phyloP scores from a whole-genome alignment of 2,329 filamentous ascomycete genomes.

The Coleophoma crateriformis region DNA sequence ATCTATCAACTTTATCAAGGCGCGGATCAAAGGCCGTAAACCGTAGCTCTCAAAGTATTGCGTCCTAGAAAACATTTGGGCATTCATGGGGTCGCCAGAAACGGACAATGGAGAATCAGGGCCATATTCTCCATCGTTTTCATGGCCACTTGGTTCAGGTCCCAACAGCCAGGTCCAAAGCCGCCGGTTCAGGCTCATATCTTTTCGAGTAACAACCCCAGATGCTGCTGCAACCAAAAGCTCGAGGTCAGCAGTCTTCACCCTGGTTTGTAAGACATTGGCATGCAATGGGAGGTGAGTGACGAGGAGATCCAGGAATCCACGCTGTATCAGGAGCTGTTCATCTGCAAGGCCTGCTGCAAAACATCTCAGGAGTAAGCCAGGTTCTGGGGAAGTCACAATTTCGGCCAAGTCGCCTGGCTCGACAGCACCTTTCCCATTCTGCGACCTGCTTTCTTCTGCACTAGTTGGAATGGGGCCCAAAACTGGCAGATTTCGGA shows the following conservation, averaged over 20 bases:
- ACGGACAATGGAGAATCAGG: slow-evolving; percentile 36
- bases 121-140: slow-evolving; percentile 36
- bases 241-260: slow-evolving; percentile 72
- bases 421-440: slow-evolving; percentile 31
- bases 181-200: slow-evolving; percentile 93
- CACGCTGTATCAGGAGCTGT: slow-evolving; percentile 86
- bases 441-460: slow-evolving; percentile 20
- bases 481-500: slow-evolving; percentile 71
- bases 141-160: slow-evolving; percentile 50
- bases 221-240: slow-evolving; percentile 75
- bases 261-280: slow-evolving; percentile 68
- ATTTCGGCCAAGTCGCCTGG: slow-evolving; percentile 51
- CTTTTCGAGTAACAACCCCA: slow-evolving; percentile 81
- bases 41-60: slow-evolving; percentile 83
- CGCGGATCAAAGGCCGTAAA: slow-evolving; percentile 65
- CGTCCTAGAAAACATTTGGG: slow-evolving; percentile 47
- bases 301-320: slow-evolving; percentile 88
- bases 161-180: slow-evolving; percentile 97
- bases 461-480: slow-evolving; percentile 31
- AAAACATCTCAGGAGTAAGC: slow-evolving; percentile 84
- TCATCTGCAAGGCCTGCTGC: slow-evolving; percentile 83
- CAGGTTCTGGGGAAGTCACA: slow-evolving; percentile 86
- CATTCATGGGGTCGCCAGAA: slow-evolving; percentile 16
- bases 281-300: slow-evolving; percentile 85
- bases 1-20: slow-evolving; percentile 72